Evolutionary conservation across 805 yeast species (phyloP).

Genomic region (Sugiyamaella americana): DNA sequence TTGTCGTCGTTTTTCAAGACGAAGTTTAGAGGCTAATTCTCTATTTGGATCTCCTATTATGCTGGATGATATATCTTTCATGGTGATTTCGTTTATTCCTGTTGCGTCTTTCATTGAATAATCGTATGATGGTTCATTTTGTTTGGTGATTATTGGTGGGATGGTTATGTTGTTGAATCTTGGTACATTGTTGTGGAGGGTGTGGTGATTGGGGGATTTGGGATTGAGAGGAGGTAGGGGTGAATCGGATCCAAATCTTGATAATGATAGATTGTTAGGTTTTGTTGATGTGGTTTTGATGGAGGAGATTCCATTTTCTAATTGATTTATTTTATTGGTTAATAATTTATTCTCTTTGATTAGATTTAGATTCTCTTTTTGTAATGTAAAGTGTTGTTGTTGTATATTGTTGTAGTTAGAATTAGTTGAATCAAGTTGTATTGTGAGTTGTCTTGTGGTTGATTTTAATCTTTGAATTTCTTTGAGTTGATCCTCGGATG

Average conservation of each 20-base stretch:
- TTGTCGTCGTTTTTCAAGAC: slow-evolving; percentile 7
- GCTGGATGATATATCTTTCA: slow-evolving; percentile 8
- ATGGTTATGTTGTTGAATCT: not conserved
- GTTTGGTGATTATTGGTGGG: not conserved
- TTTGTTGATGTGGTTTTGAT: not conserved
- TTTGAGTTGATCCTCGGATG: not conserved
- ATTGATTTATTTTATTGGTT: not conserved
- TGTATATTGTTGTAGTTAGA: not conserved
- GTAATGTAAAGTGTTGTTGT: not conserved
- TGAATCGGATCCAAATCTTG: not conserved
- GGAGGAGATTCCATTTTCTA: not conserved
- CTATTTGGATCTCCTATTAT: slow-evolving; percentile 2
- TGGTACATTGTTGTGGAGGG: not conserved
- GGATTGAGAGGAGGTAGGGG: not conserved
- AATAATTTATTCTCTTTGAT: not conserved
- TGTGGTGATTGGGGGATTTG: not conserved
- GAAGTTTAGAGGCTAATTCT: not conserved
- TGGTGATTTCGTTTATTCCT: slow-evolving; percentile 5
- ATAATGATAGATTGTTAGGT: not conserved
- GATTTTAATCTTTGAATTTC: slow-evolving; percentile 1
- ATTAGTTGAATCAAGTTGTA: not conserved
- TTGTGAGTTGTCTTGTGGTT: not conserved
- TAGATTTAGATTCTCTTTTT: not conserved
- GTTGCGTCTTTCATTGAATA: slow-evolving; percentile 6
- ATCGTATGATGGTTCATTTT: not conserved